Base-by-base conservation (phyloP, 305 asterid genomes). In the Ilex paraguariensis region DNA sequence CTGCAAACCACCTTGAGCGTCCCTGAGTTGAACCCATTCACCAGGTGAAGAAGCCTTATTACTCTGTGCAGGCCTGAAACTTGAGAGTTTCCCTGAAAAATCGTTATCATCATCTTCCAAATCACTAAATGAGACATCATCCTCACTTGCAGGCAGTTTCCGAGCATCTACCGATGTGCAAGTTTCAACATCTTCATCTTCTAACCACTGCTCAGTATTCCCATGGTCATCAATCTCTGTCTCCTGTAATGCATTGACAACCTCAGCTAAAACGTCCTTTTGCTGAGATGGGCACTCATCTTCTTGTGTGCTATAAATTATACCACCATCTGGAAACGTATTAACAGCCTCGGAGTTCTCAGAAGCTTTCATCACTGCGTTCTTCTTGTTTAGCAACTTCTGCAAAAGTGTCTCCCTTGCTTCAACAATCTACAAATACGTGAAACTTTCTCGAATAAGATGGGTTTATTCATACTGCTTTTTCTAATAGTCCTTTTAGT, bases 121-220 rank as follows among this genome's bases (percentile, higher is more conserved):
- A 72, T 84, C 91, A 33, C 91, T 84, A 69, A 84, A 82, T 12
- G 91, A 84, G 62, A 84, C 80, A 15, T 82, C 84, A 0, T 79
- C 91, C 66, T 68, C 77, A 3, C 64, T 72, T 60, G 74, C 73
- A 56, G 59, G 16, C 13, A 46, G 39, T 49, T 63, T 73, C 36
- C 46, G 61, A 50, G 39, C 48, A 55, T 54, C 32, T 53, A 61
- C 59, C 48, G 48, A 53, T 17, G 59, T 36, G 15, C 36, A 53
- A 54, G 42, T 31, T 31, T 56, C 48, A 59, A 31, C 48, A 31
- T 40, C 63, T 54, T 44, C 65, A 46, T 17, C 60, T 64, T 70
- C 65, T 45, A 68, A 61, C 61, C 40, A 66, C 59, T 66, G 75
- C 12, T 60, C 72, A 13, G 66, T 60, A 68, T 79, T 72, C 53